Evolutionary conservation across 257 asterid species (phyloP).

Genomic region (Solanum paucissectum): DNA sequence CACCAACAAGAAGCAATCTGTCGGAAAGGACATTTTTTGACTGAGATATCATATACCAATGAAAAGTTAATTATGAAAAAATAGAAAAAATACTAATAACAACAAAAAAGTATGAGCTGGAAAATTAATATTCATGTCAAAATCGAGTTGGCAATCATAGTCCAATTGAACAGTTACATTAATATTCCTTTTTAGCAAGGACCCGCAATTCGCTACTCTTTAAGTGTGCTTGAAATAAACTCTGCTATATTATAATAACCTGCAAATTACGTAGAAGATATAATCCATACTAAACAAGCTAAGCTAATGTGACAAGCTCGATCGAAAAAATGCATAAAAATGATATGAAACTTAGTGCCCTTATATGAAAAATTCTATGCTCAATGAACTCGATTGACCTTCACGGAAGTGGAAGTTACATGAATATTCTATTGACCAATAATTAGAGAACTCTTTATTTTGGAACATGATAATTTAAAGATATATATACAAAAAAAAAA

Average conservation of each 20-base stretch:
- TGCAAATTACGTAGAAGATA: not conserved
- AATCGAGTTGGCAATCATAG: constrained; percentile 5
- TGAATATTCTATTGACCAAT: constrained; percentile 5
- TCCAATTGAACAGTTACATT: not conserved
- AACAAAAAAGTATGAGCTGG: not conserved
- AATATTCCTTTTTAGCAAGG: not conserved
- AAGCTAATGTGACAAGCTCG: not conserved
- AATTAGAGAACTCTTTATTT: not conserved
- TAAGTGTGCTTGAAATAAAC: not conserved
- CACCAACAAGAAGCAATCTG: not conserved
- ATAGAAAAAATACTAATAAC: not conserved
- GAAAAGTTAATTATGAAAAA: not conserved
- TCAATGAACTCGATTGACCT: not conserved
- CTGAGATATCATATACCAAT: not conserved
- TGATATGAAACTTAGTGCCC: not conserved
- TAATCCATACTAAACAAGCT: not conserved
- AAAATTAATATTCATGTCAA: not conserved
- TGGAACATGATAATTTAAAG: not conserved
- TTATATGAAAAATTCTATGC: rapidly evolving
- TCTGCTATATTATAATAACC: not conserved
- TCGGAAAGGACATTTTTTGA: not conserved
- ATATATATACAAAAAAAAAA: not conserved
- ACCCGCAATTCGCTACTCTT: not conserved
- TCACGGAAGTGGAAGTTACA: not conserved
- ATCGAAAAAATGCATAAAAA: not conserved